Evolutionary conservation across 2,329 filamentous ascomycete species (phyloP), one percentile per base, ranked within the genome.

Genomic region (Myriosclerotinia curreyana): DNA sequence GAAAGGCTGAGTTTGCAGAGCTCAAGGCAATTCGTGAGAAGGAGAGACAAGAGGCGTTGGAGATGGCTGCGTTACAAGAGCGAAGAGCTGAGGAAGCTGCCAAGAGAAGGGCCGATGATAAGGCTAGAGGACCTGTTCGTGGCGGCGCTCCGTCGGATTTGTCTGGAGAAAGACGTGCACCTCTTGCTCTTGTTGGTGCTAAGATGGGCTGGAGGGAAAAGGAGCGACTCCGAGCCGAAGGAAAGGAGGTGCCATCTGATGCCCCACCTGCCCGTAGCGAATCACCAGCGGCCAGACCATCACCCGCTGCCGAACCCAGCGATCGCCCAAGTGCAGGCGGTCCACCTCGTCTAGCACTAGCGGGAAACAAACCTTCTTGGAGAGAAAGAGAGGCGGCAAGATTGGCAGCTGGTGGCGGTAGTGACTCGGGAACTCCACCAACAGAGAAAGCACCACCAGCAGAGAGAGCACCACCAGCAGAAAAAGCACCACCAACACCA

Each of bases 51-150:
- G 89, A 92, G 76, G 78, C 80, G 66, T 74, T 83, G 67, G 86
- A 88, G 78, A 84, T 83, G 76, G 83, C 82, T 55, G 85, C 85
- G 15, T 78, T 85, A 70, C 94, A 97, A 78, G 86, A 86, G 71
- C 85, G 92, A 74, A 87, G 91, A 76, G 93, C 96, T 77, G 92
- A 95, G 72, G 93, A 96, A 76, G 93, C 92, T 20, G 86, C 93
- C 77, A 89, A 89, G 69, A 86, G 89, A 71, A 86, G 84, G 76
- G 85, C 82, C 73, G 87, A 85, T 77, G 84, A 83, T 51, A 77
- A 75, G 68, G 76, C 75, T 68, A 72, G 74, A 50, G 62, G 62
- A 9, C 42, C 78, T 59, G 76, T 79, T 54, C 80, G 81, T 66
- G 75, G 75, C 28, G 28, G 28, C 4, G 28, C 28, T 58, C 68